Percentiles rank a stretch among this genome's conserved stretches.
Evolutionary conservation across 2,329 filamentous ascomycete genomes (phyloP).

Genomic region (Herpotrichia juniperi): DNA sequence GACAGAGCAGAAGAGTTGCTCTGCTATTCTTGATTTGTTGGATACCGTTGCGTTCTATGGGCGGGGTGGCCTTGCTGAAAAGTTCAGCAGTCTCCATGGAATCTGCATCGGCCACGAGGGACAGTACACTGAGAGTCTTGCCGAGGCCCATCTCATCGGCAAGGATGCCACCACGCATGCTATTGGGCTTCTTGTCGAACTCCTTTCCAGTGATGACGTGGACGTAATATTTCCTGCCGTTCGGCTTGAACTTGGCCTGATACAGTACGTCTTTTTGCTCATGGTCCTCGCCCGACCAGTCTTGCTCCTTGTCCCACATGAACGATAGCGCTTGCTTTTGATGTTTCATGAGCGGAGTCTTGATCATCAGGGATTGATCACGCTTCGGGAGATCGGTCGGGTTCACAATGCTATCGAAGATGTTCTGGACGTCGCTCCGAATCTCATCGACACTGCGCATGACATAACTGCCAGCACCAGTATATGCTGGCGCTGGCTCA

Average conservation of each 20-base stretch:
- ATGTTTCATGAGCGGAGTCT: constrained; percentile 74
- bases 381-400: constrained; percentile 77
- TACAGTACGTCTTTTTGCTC: constrained; percentile 76
- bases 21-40: constrained; percentile 66
- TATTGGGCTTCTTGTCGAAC: constrained; percentile 37
- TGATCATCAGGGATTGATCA: constrained; percentile 68
- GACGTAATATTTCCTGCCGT: constrained; percentile 69
- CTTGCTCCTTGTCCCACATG: constrained; percentile 78
- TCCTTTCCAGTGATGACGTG: constrained; percentile 80
- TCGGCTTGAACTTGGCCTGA: constrained; percentile 65
- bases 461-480: constrained; percentile 31
- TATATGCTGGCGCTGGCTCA: constrained; percentile 7
- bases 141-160: constrained; percentile 60
- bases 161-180: constrained; percentile 53
- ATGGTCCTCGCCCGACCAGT: constrained; percentile 65
- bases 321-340: constrained; percentile 91
- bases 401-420: constrained; percentile 84
- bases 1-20: constrained; percentile 85
- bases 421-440: constrained; percentile 78
- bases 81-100: constrained; percentile 66
- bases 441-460: constrained; percentile 83
- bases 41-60: constrained; percentile 23
- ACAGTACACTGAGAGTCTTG: constrained; percentile 76
- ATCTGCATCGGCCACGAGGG: constrained; percentile 66
- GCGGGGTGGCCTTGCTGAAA: constrained; percentile 65